Conservation (phyloP, 2,329 filamentous ascomycete species). For the Botryotinia calthae region DNA sequence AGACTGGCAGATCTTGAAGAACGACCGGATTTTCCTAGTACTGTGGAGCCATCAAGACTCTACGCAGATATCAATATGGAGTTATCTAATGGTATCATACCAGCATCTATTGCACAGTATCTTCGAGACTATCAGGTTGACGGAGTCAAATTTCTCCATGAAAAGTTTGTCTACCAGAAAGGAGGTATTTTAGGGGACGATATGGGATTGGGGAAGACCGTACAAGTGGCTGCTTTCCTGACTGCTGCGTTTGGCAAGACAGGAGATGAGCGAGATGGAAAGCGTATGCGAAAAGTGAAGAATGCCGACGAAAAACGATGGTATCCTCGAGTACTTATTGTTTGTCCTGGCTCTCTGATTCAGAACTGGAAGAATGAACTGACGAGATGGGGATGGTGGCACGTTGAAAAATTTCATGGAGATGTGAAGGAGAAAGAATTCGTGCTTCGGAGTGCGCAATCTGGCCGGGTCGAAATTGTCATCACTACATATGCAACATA, state of each 20-base stretch:
- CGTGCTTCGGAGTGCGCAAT: constrained; percentile 67
- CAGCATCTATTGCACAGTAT: constrained; percentile 86
- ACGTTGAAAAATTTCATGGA: constrained; percentile 79
- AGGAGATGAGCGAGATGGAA: constrained; percentile 78
- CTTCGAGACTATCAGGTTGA: constrained; percentile 87
- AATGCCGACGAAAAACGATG: constrained; percentile 56
- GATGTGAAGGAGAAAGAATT: constrained; percentile 63
- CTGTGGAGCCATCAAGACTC: constrained; percentile 61
- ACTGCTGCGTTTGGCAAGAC: constrained; percentile 93
- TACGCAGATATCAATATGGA: constrained; percentile 75
- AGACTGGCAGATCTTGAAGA: constrained; percentile 60
- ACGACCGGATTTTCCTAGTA: constrained; percentile 63
- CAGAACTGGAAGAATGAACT: constrained; percentile 90
- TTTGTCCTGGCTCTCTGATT: constrained; percentile 86
- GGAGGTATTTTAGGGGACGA: constrained; percentile 81
- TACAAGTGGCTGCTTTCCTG: constrained; percentile 91
- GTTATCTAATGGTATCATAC: constrained; percentile 77
- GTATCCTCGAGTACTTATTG: constrained; percentile 82
- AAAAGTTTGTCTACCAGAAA: constrained; percentile 85
- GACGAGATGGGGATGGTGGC: constrained; percentile 93
- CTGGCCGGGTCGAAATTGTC: constrained; percentile 82
- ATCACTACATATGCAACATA: constrained; percentile 95
- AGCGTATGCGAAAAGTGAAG: constrained; percentile 84
- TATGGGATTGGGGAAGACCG: constrained; percentile 95
- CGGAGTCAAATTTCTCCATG: constrained; percentile 81